A percentile compares a stretch with the other conserved stretches of the same genome.
Evolutionary conservation across 1,284 basidiomycete species (phyloP).

Genomic region (Leccinum solheimii): DNA sequence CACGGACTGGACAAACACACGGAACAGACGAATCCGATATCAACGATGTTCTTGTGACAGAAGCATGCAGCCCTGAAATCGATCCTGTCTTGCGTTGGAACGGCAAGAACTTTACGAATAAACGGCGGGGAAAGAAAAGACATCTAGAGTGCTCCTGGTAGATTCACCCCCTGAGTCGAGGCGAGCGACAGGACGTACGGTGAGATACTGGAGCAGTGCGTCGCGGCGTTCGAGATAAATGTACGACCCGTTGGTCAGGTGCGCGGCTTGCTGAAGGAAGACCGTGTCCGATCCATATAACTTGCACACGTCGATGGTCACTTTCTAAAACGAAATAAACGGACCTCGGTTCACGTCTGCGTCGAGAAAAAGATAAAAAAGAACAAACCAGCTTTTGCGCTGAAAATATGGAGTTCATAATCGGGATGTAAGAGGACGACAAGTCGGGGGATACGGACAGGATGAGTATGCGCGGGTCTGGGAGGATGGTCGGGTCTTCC

Average conservation of each 20-base stretch:
- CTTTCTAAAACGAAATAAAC: constrained; percentile 58
- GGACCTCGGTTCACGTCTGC: not conserved
- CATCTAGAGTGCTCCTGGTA: constrained; percentile 60
- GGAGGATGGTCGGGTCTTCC: constrained; percentile 46
- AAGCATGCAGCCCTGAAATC: constrained; percentile 99
- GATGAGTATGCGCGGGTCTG: constrained; percentile 85
- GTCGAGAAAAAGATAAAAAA: constrained; percentile 2
- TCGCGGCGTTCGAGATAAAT: constrained; percentile 81
- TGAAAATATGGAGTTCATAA: constrained; percentile 99
- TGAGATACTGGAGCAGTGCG: constrained; percentile 84
- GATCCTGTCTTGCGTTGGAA: constrained; percentile 91
- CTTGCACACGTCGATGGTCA: constrained; percentile 95
- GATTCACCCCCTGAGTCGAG: not conserved
- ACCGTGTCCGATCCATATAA: constrained; percentile 88
- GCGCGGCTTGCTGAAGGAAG: constrained; percentile 96
- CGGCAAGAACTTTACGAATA: constrained; percentile 75
- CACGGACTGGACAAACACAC: constrained; percentile 90
- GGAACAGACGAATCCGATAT: constrained; percentile 97
- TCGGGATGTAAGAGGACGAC: constrained; percentile 88
- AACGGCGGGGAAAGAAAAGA: constrained; percentile 85
- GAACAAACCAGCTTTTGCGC: constrained; percentile 85
- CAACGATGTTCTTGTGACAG: constrained; percentile 96
- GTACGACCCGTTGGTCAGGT: constrained; percentile 94
- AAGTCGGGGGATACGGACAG: constrained; percentile 90
- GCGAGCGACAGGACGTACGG: constrained; percentile 49